Evolutionary conservation across 495 filamentous ascomycete genomes (phyloP).

Genomic region (Acidiella bohemica): DNA sequence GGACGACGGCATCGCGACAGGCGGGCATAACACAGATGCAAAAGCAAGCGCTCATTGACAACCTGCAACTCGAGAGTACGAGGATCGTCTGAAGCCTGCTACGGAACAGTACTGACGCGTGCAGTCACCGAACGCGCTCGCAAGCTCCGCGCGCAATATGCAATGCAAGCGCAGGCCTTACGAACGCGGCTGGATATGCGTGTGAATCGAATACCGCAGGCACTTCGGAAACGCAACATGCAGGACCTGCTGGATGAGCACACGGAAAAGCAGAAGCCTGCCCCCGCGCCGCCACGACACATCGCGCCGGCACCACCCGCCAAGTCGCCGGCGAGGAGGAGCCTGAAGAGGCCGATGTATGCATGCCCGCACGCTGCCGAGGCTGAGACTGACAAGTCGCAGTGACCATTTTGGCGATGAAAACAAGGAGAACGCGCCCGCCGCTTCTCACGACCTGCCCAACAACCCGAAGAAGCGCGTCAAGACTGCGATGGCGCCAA

Average conservation of each 20-base stretch:
- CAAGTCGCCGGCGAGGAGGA: too few species aligned
- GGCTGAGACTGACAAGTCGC: too few species aligned
- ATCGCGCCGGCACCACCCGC: too few species aligned
- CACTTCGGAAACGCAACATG: slow-evolving; percentile 69
- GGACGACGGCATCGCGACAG: slow-evolving; percentile 47
- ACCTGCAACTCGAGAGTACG: slow-evolving; percentile 84
- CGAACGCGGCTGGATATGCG: slow-evolving; percentile 82
- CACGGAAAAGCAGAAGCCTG: slow-evolving; percentile 24
- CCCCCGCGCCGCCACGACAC: slow-evolving; percentile 3
- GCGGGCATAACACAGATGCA: slow-evolving; percentile 54
- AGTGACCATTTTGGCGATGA: slow-evolving; percentile 66
- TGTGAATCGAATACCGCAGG: slow-evolving; percentile 78
- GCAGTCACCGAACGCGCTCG: slow-evolving; percentile 83
- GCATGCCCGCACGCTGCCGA: too few species aligned
- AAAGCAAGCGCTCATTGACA: slow-evolving; percentile 83
- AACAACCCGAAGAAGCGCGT: slow-evolving; percentile 45
- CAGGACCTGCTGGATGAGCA: slow-evolving; percentile 59
- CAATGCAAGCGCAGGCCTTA: slow-evolving; percentile 70
- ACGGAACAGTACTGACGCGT: too few species aligned
- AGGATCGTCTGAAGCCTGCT: too few species aligned
- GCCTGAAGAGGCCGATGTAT: slow-evolving; percentile 51
- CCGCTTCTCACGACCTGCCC: slow-evolving; percentile 28
- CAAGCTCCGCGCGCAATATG: slow-evolving; percentile 82
- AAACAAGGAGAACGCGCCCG: slow-evolving; percentile 45
- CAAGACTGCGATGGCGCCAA: slow-evolving; percentile 25